Evolutionary conservation across 768 basidiomycete genomes (phyloP).

Genomic region (Leccinellum luteum): DNA sequence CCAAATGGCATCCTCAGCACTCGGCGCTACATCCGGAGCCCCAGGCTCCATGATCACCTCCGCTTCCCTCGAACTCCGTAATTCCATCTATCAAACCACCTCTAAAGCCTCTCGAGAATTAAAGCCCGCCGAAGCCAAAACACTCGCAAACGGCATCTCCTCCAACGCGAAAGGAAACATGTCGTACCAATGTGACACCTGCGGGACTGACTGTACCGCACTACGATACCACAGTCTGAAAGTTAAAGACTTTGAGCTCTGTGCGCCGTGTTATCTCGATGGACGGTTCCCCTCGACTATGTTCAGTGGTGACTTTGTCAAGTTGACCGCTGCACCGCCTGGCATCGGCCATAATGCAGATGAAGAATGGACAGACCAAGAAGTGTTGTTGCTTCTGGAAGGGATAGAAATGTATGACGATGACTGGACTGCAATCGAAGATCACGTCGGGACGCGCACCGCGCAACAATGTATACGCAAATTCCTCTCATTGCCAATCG

Average conservation of each 20-base stretch:
- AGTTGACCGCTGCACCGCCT: conserved; percentile 50
- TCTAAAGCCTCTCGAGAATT: conserved; percentile 78
- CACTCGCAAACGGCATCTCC: conserved; percentile 52
- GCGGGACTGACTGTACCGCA: conserved; percentile 88
- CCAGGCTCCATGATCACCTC: conserved; percentile 32
- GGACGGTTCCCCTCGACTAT: conserved; percentile 95
- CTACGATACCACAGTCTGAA: conserved; percentile 92
- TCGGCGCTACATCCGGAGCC: conserved; percentile 19
- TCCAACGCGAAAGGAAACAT: conserved; percentile 48
- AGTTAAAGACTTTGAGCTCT: conserved; percentile 88
- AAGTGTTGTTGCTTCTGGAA: conserved; percentile 85
- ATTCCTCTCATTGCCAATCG: conserved; percentile 95
- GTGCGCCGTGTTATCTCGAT: conserved; percentile 89
- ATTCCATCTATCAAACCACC: conserved; percentile 85
- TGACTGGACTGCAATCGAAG: conserved; percentile 90
- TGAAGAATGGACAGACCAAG: conserved; percentile 89
- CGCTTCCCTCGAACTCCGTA: conserved; percentile 84
- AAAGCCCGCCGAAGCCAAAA: conserved; percentile 61
- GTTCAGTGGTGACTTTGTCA: conserved; percentile 97
- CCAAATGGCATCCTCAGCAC: conserved; percentile 21
- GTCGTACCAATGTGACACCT: conserved; percentile 85
- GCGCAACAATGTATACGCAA: conserved; percentile 95
- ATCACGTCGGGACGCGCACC: conserved; percentile 88
- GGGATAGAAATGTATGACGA: conserved; percentile 98
- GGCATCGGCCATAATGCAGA: conserved; percentile 38